phyloP scores from a whole-genome alignment of 1,284 basidiomycete species.

The Lentinula novae-zelandiae region DNA sequence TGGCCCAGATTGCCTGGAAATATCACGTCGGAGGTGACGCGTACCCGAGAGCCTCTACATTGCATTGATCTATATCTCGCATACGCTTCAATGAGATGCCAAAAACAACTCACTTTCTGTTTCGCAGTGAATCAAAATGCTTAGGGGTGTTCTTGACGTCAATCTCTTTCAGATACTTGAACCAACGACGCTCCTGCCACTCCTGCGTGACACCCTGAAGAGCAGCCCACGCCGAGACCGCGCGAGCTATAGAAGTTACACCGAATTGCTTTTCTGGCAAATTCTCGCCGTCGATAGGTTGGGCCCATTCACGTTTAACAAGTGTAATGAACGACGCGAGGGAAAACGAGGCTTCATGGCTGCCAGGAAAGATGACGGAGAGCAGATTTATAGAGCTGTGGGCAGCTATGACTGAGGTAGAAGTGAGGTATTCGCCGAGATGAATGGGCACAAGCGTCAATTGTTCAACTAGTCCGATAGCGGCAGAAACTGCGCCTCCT shows the following conservation, averaged over 20 bases:
- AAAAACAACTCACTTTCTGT: constrained; percentile 26
- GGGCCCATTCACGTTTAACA: constrained; percentile 67
- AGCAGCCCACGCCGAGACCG: constrained; percentile 72
- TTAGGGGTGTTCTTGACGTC: constrained; percentile 32
- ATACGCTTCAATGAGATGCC: not conserved
- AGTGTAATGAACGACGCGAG: constrained; percentile 73
- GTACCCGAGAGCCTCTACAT: constrained; percentile 49
- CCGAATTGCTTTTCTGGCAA: constrained; percentile 61
- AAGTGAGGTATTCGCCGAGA: constrained; percentile 72
- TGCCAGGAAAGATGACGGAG: constrained; percentile 67
- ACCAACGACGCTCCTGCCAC: constrained; percentile 71
- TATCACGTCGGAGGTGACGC: constrained; percentile 66
- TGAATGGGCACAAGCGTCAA: constrained; percentile 69
- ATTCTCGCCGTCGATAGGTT: constrained; percentile 45
- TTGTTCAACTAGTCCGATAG: constrained; percentile 64
- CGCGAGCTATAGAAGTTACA: constrained; percentile 59
- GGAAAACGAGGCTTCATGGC: constrained; percentile 74
- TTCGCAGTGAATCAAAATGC: constrained; percentile 24
- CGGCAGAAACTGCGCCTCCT: constrained; percentile 54
- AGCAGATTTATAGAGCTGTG: constrained; percentile 71
- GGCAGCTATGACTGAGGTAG: constrained; percentile 67
- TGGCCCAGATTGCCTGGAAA: constrained; percentile 61
- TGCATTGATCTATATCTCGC: not conserved
- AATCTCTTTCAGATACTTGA: constrained; percentile 61
- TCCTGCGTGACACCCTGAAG: constrained; percentile 75